Evolutionary conservation across 2,329 filamentous ascomycete species (phyloP).

Genomic region (Botrytis elliptica): DNA sequence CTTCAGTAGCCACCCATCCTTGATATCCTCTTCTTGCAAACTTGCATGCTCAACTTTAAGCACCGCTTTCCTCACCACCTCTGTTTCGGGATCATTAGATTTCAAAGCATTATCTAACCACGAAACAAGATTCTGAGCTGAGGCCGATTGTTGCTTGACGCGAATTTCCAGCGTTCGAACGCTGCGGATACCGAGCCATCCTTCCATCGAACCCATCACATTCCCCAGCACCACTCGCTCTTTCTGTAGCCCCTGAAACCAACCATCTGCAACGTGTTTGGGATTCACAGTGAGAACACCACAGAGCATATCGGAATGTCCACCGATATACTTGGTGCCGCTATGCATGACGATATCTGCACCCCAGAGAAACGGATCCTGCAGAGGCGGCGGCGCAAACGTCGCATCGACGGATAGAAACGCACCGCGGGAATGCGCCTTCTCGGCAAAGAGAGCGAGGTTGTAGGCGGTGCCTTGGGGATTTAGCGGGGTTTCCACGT

Average conservation of each 20-base stretch:
- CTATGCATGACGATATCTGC: conserved; percentile 89
- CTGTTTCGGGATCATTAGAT: conserved; percentile 23
- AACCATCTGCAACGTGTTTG: conserved; percentile 48
- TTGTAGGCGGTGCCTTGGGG: conserved; percentile 79
- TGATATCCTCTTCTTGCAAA: conserved; percentile 64
- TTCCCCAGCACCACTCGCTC: conserved; percentile 78
- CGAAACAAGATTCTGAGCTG: conserved; percentile 64
- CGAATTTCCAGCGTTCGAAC: conserved; percentile 82
- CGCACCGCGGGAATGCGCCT: conserved; percentile 71
- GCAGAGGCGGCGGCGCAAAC: conserved; percentile 85
- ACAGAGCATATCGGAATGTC: conserved; percentile 90
- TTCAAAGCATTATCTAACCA: conserved; percentile 57
- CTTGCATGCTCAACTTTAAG: conserved; percentile 71
- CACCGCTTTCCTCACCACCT: conserved; percentile 54
- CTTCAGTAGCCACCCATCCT: conserved; percentile 68
- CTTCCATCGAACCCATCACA: conserved; percentile 86
- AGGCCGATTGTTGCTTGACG: conserved; percentile 73
- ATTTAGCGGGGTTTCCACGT: conserved; percentile 92
- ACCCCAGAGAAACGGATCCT: conserved; percentile 79
- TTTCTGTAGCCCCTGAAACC: conserved; percentile 52
- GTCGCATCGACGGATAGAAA: conserved; percentile 84
- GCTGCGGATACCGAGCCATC: conserved; percentile 87
- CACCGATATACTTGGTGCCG: conserved; percentile 94
- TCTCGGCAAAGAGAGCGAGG: conserved; percentile 67
- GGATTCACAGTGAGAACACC: conserved; percentile 72